These are phyloP conservation scores for Lithohypha guttulata DNA, from an alignment of 2,329 filamentous ascomycete species.

Conservation along the genomic window DNA sequence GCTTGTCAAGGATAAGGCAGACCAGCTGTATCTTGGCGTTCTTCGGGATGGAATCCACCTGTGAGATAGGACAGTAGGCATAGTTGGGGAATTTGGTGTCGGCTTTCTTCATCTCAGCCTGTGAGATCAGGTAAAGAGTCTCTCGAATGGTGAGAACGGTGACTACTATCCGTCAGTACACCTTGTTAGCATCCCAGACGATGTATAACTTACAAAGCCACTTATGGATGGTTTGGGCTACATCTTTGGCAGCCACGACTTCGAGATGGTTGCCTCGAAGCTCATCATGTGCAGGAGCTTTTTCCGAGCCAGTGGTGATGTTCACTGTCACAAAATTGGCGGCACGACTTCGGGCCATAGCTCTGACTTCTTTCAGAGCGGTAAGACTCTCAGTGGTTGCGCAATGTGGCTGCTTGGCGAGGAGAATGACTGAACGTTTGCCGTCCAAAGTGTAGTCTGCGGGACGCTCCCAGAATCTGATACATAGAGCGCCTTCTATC, in stretches of 20 bases:
- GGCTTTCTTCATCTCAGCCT: conserved; percentile 12
- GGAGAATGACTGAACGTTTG: no score
- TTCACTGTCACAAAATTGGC: conserved; percentile 18
- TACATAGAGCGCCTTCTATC: conserved; percentile 9
- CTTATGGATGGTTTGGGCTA: conserved; percentile 14
- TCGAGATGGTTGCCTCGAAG: conserved; percentile 20
- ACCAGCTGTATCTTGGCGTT: conserved; percentile 20
- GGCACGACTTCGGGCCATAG: conserved; percentile 13
- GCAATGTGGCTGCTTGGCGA: no score
- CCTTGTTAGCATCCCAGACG: no score
- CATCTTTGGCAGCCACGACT: conserved; percentile 11
- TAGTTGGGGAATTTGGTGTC: conserved; percentile 18
- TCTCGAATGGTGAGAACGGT: conserved; percentile 16
- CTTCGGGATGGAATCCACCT: conserved; percentile 11
- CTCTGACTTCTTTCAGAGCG: conserved; percentile 11
- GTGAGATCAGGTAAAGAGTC: conserved; percentile 18
- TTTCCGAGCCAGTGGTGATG: conserved; percentile 5
- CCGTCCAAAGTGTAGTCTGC: no score
- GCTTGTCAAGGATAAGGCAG: conserved; percentile 15
- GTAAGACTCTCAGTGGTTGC: no score
- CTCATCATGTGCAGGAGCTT: conserved; percentile 4
- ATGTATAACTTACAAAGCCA: conserved; percentile 18
- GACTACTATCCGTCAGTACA: conserved; percentile 15
- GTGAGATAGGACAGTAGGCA: conserved; percentile 16
- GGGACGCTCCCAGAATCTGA: no score